Base-by-base conservation (phyloP, 2,329 filamentous ascomycete genomes). In the Ambrosiella beaveri region DNA sequence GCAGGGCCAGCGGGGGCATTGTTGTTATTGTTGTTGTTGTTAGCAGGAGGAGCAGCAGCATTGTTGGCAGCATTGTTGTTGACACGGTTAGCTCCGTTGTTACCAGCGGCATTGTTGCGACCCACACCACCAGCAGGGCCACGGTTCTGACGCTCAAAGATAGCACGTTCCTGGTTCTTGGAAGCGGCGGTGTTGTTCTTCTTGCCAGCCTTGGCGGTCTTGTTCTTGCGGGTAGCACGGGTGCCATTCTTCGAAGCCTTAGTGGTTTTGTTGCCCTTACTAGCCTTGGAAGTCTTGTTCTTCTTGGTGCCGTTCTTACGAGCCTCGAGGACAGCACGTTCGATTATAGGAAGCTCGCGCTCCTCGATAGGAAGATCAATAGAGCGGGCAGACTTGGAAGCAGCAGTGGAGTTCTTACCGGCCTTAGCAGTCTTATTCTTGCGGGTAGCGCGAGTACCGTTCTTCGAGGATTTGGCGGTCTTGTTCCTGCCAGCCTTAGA, bases 391-490 rank as follows among this genome's bases (percentile, higher is more conserved):
- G 36, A 27, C 13, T 39, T 53, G 8, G 51, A 19, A 17, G 51
- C 51, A 7, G 38, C 35, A 6, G 51, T 17, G 15, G 53, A 41
- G 12, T 36, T 41, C 49, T 17, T 51, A 6, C 15, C 49, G 1
- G 38, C 56, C 8, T 53, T 58, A 13, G 39, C 27, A 45, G 57
- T 54, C 19, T 41, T 40, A 36, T 56, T 59, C 51, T 54, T 59
- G 53, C 52, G 52, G 50, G n/a, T 17, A 45, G 41, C 57, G 11
- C 39, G 39, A 0, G 50, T 47, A 38, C 39, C 47, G n/a, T 47
- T 54, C 1, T 27, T 47, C 19, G 36, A 12, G 41, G 27, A 27
- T 27, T 49, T 54, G 27, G 15, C 12, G 12, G 54, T 59, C 9
- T 47, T 15, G 27, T 59, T 56, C 35, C 39, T 15, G 40, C 13